Conservation (phyloP, 192 early-diverging fungal genomes). For the Coemansia sp. region DNA sequence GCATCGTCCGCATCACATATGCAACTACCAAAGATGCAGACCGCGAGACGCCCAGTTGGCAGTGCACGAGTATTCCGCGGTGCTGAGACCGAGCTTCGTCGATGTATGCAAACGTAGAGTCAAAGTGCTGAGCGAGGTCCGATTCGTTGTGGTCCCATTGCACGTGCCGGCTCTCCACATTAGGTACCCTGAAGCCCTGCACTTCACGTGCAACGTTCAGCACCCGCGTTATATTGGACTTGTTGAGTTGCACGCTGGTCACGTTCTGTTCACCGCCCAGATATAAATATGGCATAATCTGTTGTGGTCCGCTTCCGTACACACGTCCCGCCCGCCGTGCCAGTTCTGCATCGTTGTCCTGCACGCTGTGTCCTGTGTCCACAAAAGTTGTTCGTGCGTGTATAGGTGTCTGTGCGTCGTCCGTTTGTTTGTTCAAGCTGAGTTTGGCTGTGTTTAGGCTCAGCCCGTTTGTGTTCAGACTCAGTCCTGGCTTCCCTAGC, state of each 20-base stretch:
- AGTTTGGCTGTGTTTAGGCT: no score
- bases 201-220: conserved; percentile 41
- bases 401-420: not conserved
- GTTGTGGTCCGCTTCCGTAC: conserved; percentile 38
- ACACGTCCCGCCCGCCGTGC: conserved; percentile 32
- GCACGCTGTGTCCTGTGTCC: not conserved
- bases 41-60: conserved; percentile 86
- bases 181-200: not conserved
- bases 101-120: conserved; percentile 65
- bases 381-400: not conserved
- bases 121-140: conserved; percentile 62
- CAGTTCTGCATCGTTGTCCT: conserved; percentile 3
- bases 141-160: conserved; percentile 76
- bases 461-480: no score
- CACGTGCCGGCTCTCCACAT: conserved; percentile 57
- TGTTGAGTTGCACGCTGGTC: conserved; percentile 11
- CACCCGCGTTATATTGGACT: conserved; percentile 14
- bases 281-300: conserved; percentile 49
- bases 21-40: conserved; percentile 85
- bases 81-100: conserved; percentile 57
- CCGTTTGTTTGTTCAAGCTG: not conserved
- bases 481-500: no score
- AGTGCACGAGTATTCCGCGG: conserved; percentile 75
- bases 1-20: conserved; percentile 77
- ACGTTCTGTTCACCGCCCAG: conserved; percentile 38